Percentiles rank a stretch among this genome's conserved stretches.
phyloP scores from a whole-genome alignment of 352 stramenopile genomes.

The Globisporangium carolinianum region DNA sequence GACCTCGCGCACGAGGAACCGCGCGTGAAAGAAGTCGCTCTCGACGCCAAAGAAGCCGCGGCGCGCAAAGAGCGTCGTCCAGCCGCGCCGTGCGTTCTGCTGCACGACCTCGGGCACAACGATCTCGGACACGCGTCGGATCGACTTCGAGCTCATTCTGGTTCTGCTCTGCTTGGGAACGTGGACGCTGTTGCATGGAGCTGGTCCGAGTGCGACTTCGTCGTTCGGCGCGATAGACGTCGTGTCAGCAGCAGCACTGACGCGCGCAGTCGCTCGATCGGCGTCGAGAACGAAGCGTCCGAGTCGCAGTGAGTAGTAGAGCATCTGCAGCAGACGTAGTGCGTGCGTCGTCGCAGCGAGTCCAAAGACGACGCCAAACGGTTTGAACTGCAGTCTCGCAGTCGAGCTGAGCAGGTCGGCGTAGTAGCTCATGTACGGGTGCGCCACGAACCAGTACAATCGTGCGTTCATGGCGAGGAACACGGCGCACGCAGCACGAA shows the following conservation, averaged over 20 bases:
- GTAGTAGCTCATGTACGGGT: constrained; percentile 38
- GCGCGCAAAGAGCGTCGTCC: constrained; percentile 13
- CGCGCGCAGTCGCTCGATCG: neutral
- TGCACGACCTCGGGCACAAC: neutral
- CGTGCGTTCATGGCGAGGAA: constrained; percentile 17
- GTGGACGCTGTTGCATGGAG: neutral
- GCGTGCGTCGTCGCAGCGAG: constrained; percentile 16
- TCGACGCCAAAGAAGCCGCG: constrained; percentile 27
- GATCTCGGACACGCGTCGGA: constrained; percentile 3
- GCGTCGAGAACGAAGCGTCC: constrained; percentile 1
- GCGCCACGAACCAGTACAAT: constrained; percentile 25
- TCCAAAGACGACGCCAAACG: constrained; percentile 15
- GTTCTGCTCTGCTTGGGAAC: neutral
- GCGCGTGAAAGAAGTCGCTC: constrained; percentile 20
- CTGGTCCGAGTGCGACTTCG: neutral
- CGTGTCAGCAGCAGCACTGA: neutral
- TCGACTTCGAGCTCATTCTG: neutral
- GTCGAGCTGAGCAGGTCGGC: constrained; percentile 18
- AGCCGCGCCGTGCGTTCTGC: neutral
- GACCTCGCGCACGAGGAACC: constrained; percentile 27
- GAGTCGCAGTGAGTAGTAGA: constrained; percentile 4
- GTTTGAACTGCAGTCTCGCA: constrained; percentile 14
- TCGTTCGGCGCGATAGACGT: neutral
- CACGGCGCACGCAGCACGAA: constrained; percentile 7
- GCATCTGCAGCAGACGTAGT: constrained; percentile 8